These are phyloP conservation scores for Neonectria coccinea DNA, from an alignment of 2,329 filamentous ascomycete species.

Conservation along the genomic window DNA sequence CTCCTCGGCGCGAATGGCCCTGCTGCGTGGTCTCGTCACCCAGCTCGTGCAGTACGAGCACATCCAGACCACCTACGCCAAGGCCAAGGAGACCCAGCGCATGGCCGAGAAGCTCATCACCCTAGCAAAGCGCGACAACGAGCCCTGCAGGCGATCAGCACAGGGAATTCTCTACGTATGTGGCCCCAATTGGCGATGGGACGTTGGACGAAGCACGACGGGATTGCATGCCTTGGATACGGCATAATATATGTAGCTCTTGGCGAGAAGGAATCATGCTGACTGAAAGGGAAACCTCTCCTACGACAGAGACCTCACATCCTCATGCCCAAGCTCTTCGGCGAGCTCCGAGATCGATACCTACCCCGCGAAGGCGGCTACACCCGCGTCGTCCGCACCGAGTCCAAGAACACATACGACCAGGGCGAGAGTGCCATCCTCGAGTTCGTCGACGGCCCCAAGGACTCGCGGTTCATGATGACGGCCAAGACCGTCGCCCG, in stretches of 20 bases:
- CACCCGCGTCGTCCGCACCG: conserved; percentile 92
- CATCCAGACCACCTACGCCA: conserved; percentile 94
- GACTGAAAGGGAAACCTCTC: conserved; percentile 16
- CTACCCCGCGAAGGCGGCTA: conserved; percentile 85
- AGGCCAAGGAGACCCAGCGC: conserved; percentile 96
- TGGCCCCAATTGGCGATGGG: conserved; percentile 36
- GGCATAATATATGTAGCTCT: not conserved
- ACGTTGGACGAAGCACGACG: conserved; percentile 10
- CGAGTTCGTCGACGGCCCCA: conserved; percentile 93
- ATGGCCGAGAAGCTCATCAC: conserved; percentile 96
- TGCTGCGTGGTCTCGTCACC: conserved; percentile 95
- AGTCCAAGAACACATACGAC: conserved; percentile 85
- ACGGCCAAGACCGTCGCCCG: conserved; percentile 86
- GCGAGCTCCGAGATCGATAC: conserved; percentile 84
- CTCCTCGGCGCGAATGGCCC: conserved; percentile 88
- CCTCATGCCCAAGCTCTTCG: conserved; percentile 88
- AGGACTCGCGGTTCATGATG: conserved; percentile 94
- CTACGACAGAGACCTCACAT: conserved; percentile 70
- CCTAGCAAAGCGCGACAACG: conserved; percentile 91
- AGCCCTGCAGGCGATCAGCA: conserved; percentile 81
- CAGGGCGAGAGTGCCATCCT: conserved; percentile 92
- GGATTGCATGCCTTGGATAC: not conserved
- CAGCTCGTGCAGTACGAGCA: conserved; percentile 93
- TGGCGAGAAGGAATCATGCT: conserved; percentile 15
- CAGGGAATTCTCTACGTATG: conserved; percentile 86